Evolutionary conservation across 2,329 filamentous ascomycete species (phyloP).

Genomic region (Fusarium luffae): DNA sequence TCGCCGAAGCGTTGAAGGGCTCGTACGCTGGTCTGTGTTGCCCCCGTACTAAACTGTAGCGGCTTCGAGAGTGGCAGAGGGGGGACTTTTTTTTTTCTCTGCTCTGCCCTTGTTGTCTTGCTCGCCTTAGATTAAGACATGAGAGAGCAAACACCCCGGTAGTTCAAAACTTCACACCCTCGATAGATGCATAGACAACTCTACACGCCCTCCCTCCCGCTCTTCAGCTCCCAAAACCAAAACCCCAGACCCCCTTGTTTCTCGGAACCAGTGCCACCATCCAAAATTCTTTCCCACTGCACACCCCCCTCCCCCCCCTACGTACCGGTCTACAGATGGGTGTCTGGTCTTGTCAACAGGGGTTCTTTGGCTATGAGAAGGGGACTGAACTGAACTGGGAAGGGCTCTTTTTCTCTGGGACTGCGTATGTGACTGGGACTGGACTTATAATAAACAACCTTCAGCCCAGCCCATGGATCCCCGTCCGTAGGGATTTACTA

Average conservation of each 20-base stretch:
- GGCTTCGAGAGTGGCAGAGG: neutral
- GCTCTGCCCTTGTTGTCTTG: neutral
- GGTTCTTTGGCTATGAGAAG: slow-evolving; percentile 22
- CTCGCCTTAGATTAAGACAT: slow-evolving; percentile 31
- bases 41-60: slow-evolving; percentile 28
- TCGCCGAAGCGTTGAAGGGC: slow-evolving; percentile 42
- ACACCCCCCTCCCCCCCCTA: slow-evolving; percentile 1
- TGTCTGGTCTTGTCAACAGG: slow-evolving; percentile 38
- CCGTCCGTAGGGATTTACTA: slow-evolving; percentile 35
- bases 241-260: slow-evolving; percentile 35
- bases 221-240: slow-evolving; percentile 34
- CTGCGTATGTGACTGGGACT: slow-evolving; percentile 19
- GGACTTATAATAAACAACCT: slow-evolving; percentile 43
- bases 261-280: slow-evolving; percentile 23
- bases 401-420: neutral
- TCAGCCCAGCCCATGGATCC: slow-evolving; percentile 35
- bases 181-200: slow-evolving; percentile 26
- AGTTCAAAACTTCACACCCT: slow-evolving; percentile 24
- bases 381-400: slow-evolving; percentile 10
- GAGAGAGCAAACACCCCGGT: slow-evolving; percentile 4
- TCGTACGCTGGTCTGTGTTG: slow-evolving; percentile 44
- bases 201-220: slow-evolving; percentile 32
- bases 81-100: neutral
- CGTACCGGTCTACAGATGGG: slow-evolving; percentile 16
- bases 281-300: neutral